phyloP scores from a whole-genome alignment of 2,329 filamentous ascomycete genomes.

The Emydomyces testavorans region DNA sequence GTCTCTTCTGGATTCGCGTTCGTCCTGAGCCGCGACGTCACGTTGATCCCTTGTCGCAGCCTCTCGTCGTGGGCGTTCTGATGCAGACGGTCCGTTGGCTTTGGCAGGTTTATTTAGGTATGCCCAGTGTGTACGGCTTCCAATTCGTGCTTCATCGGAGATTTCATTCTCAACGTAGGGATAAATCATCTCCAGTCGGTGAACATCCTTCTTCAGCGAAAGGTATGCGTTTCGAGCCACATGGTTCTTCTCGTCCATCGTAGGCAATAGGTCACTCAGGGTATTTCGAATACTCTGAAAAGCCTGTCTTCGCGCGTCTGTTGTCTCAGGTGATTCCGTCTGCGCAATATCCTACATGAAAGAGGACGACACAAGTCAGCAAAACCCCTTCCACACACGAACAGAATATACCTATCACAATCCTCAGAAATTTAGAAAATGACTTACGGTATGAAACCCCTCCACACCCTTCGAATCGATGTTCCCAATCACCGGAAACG shows the following conservation, averaged over 20 bases:
- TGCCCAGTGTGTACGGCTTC: conserved; percentile 87
- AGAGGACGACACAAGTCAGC: neutral
- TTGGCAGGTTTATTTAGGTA: conserved; percentile 69
- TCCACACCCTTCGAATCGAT: neutral
- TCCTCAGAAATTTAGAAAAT: conserved; percentile 5
- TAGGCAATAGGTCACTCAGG: conserved; percentile 74
- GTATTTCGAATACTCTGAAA: conserved; percentile 68
- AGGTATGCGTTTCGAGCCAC: conserved; percentile 89
- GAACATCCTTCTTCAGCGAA: conserved; percentile 71
- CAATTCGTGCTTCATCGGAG: conserved; percentile 86
- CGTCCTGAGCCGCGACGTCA: conserved; percentile 51
- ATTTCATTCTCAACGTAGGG: conserved; percentile 79
- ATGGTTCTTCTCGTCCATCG: conserved; percentile 94
- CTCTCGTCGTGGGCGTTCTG: conserved; percentile 66
- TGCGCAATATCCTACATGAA: conserved; percentile 2
- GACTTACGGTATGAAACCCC: conserved; percentile 6
- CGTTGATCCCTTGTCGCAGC: conserved; percentile 64
- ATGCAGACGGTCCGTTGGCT: conserved; percentile 44
- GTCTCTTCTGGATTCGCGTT: conserved; percentile 71
- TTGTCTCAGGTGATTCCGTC: conserved; percentile 25
- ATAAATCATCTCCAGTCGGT: conserved; percentile 76
- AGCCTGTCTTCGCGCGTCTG: conserved; percentile 47
- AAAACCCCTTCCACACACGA: neutral
- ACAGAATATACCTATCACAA: conserved; percentile 10
- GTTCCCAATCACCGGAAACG: conserved; percentile 6